These are phyloP conservation scores for Cercospora zeina DNA, from an alignment of 2,329 filamentous ascomycete species.

Conservation along the genomic window DNA sequence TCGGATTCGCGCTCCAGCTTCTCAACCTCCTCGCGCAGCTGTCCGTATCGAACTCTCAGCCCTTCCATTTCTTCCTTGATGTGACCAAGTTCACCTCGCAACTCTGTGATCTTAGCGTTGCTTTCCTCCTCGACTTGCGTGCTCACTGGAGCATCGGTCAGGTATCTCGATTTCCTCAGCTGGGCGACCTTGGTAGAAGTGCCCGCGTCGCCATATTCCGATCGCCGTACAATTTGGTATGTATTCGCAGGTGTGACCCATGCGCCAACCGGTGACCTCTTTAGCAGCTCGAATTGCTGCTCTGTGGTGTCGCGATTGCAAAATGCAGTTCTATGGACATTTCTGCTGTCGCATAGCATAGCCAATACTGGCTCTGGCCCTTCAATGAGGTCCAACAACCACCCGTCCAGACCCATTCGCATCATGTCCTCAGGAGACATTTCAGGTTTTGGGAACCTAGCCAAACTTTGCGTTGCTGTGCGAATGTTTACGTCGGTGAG, in stretches of 20 bases:
- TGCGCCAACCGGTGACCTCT: slow-evolving; percentile 55
- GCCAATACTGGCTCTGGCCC: slow-evolving; percentile 82
- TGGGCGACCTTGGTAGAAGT: slow-evolving; percentile 67
- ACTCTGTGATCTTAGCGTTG: slow-evolving; percentile 51
- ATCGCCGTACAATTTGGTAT: slow-evolving; percentile 68
- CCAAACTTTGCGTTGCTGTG: slow-evolving; percentile 58
- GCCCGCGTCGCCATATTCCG: slow-evolving; percentile 76
- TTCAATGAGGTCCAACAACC: slow-evolving; percentile 73
- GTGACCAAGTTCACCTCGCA: slow-evolving; percentile 44
- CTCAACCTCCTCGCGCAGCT: slow-evolving; percentile 29
- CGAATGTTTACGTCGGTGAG: slow-evolving; percentile 72
- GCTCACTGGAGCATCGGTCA: slow-evolving; percentile 78
- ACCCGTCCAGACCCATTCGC: slow-evolving; percentile 71
- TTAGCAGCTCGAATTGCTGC: slow-evolving; percentile 66
- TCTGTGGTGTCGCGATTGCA: slow-evolving; percentile 63
- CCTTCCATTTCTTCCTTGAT: slow-evolving; percentile 43
- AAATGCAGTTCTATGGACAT: slow-evolving; percentile 68
- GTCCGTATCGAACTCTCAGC: slow-evolving; percentile 27
- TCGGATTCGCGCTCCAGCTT: slow-evolving; percentile 49
- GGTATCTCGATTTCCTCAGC: slow-evolving; percentile 64
- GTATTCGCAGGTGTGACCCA: slow-evolving; percentile 69
- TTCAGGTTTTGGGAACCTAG: slow-evolving; percentile 55
- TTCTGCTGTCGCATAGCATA: slow-evolving; percentile 77
- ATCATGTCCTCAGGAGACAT: slow-evolving; percentile 58
- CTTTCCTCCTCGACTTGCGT: slow-evolving; percentile 62